Base-by-base conservation (phyloP, 1,139 yeast genomes). In the Candida frijolesensis region DNA sequence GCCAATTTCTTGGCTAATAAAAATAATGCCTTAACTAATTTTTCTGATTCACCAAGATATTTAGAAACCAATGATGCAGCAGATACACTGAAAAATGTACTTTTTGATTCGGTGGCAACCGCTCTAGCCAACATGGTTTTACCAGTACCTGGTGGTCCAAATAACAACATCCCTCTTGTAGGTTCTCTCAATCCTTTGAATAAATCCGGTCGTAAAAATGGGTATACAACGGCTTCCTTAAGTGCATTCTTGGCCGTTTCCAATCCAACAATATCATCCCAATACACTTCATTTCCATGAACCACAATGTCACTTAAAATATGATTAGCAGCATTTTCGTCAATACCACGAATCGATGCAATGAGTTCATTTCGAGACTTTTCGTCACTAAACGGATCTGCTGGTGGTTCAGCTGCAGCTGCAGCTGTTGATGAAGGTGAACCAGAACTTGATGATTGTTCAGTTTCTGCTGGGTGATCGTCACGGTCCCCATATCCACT, bases 81-180 rank as follows among this genome's bases (percentile, higher is more conserved):
- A 58, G 95, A 87, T 35, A 94, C 92, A 39, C 96, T 85, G 66
- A 94, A 94, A 66, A 94, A 94, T 0, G 98, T 94, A 1, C 97
- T 90, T 56, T 88, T 87, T 12, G 97, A 89, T 69, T 94, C 98
- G 0, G 97, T 92, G 0, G 99, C 99, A 8, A 94, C 98, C 0
- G 99, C 98, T 57, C 97, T 76, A 0, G 98, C 98, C 60, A 94
- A 77, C 97, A 94, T 94, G 0, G 99, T 94, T 61, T 94, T 94
- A 55, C 99, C 99, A 0, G 99, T 94, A 16, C 99, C 99, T 0
- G 99, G 99, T 0, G 99, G 99, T 0, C 99, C 99, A 73, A 94
- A 94, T 33, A 94, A 71, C 27, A 94, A 73, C 97, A 94, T 92
- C 8, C 99, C 99, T 57, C 97, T 74, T 0, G 96, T 96, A 0